Evolutionary conservation across 2,329 filamentous ascomycete genomes (phyloP).

Genomic region (Cladophialophora immunda): DNA sequence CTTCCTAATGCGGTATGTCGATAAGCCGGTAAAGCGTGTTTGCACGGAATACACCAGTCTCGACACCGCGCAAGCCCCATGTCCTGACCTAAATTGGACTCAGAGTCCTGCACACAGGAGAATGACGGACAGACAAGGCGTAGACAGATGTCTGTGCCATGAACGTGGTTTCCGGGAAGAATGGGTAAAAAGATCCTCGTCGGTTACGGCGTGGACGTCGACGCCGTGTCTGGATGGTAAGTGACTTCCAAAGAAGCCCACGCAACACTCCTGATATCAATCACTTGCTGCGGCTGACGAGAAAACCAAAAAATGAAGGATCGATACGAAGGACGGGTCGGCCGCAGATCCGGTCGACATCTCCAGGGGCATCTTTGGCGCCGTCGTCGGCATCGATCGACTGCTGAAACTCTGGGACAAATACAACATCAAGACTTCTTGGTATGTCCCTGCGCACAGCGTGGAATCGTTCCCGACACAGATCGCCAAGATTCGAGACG

Average conservation of each 20-base stretch:
- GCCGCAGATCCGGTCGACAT: slow-evolving; percentile 69
- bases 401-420: slow-evolving; percentile 68
- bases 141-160: too few relatives aligned
- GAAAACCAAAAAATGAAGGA: slow-evolving; percentile 15
- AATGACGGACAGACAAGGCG: too few relatives aligned
- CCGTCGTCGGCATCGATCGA: slow-evolving; percentile 70
- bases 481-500: slow-evolving; percentile 61
- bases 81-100: too few relatives aligned
- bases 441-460: slow-evolving; percentile 68
- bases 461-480: slow-evolving; percentile 63
- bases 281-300: too few relatives aligned
- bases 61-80: too few relatives aligned
- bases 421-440: slow-evolving; percentile 61
- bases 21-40: too few relatives aligned
- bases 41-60: too few relatives aligned
- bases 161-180: too few relatives aligned
- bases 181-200: slow-evolving; percentile 59
- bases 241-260: too few relatives aligned
- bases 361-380: slow-evolving; percentile 73
- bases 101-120: too few relatives aligned
- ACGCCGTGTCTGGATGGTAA: slow-evolving; percentile 75
- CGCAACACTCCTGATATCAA: too few relatives aligned
- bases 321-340: slow-evolving; percentile 24
- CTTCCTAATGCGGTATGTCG: too few relatives aligned
- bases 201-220: slow-evolving; percentile 75